These are phyloP conservation scores for Mycosphaerella arachidis DNA, from an alignment of 2,329 filamentous ascomycete species.

Conservation along the genomic window DNA sequence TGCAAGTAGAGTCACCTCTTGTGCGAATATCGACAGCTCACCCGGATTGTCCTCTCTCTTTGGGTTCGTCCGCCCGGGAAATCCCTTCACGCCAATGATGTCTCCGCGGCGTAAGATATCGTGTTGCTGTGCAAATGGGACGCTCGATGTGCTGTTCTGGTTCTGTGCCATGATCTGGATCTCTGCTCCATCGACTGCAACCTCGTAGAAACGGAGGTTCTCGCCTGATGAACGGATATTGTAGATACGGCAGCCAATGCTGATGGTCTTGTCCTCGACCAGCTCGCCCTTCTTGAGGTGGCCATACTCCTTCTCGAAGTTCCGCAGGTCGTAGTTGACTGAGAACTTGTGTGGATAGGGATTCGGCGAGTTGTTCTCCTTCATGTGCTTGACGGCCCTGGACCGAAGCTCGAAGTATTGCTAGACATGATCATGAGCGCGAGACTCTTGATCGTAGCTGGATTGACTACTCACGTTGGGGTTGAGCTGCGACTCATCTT, in stretches of 20 bases:
- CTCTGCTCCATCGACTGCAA: constrained; percentile 68
- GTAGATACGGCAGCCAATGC: constrained; percentile 82
- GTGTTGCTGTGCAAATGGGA: constrained; percentile 81
- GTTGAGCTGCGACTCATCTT: constrained; percentile 68
- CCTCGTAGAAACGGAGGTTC: constrained; percentile 90
- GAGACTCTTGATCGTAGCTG: neutral
- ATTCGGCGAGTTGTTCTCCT: constrained; percentile 68
- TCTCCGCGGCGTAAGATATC: constrained; percentile 85
- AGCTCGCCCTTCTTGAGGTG: constrained; percentile 84
- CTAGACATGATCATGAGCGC: constrained; percentile 37
- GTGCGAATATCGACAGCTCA: constrained; percentile 90
- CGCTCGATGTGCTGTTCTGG: constrained; percentile 66
- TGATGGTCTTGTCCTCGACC: constrained; percentile 68
- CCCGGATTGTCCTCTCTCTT: constrained; percentile 69
- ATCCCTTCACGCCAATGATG: constrained; percentile 83
- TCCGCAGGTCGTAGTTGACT: constrained; percentile 73
- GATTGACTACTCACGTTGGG: constrained; percentile 56
- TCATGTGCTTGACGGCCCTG: constrained; percentile 70
- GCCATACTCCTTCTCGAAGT: constrained; percentile 74
- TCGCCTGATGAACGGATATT: constrained; percentile 75
- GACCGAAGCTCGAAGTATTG: constrained; percentile 98
- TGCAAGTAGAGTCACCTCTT: constrained; percentile 76
- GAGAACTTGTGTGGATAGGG: constrained; percentile 95
- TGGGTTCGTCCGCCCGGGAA: constrained; percentile 78
- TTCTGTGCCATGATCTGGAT: constrained; percentile 91